phyloP scores from a whole-genome alignment of 129 eudicot genomes.

The Centrapalus pauciflorus region DNA sequence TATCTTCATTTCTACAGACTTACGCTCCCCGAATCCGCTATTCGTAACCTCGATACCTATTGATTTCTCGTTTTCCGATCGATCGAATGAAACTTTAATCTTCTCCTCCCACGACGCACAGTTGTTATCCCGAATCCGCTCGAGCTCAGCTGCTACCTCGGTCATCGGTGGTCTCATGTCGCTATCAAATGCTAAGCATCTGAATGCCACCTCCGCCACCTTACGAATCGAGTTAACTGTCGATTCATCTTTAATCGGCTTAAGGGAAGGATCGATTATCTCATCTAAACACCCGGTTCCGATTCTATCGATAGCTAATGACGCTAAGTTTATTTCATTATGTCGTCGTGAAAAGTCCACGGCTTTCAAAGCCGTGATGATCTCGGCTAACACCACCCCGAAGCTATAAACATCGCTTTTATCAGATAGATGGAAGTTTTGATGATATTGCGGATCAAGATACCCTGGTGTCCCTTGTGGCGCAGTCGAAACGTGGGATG shows the following conservation, averaged over 20 bases:
- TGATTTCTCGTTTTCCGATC: slow-evolving; percentile 28
- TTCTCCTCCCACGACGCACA: slow-evolving; percentile 18
- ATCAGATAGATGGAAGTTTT: slow-evolving; percentile 58
- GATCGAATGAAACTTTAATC: slow-evolving; percentile 3
- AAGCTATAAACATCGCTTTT: slow-evolving; percentile 82
- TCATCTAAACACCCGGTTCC: slow-evolving; percentile 60
- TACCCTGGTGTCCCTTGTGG: slow-evolving; percentile 88
- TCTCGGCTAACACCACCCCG: slow-evolving; percentile 75
- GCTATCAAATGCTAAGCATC: slow-evolving; percentile 61
- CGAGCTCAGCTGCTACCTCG: slow-evolving; percentile 59
- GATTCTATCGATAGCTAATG: slow-evolving; percentile 58
- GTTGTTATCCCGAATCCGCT: slow-evolving; percentile 40
- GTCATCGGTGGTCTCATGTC: slow-evolving; percentile 75
- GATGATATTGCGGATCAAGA: slow-evolving; percentile 80
- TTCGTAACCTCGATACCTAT: background rate
- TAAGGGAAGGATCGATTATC: slow-evolving; percentile 54
- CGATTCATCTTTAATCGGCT: slow-evolving; percentile 26
- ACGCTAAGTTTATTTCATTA: slow-evolving; percentile 50
- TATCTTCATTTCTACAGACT: slow-evolving; percentile 10
- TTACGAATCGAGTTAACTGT: slow-evolving; percentile 37
- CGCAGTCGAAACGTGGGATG: slow-evolving; percentile 66
- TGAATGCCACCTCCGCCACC: slow-evolving; percentile 68
- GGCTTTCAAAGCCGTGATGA: slow-evolving; percentile 55
- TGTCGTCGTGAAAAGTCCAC: slow-evolving; percentile 56
- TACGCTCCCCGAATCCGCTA: slow-evolving; percentile 5